Conservation (phyloP, 2,329 filamentous ascomycete species). For the Grosmannia clavigera region DNA sequence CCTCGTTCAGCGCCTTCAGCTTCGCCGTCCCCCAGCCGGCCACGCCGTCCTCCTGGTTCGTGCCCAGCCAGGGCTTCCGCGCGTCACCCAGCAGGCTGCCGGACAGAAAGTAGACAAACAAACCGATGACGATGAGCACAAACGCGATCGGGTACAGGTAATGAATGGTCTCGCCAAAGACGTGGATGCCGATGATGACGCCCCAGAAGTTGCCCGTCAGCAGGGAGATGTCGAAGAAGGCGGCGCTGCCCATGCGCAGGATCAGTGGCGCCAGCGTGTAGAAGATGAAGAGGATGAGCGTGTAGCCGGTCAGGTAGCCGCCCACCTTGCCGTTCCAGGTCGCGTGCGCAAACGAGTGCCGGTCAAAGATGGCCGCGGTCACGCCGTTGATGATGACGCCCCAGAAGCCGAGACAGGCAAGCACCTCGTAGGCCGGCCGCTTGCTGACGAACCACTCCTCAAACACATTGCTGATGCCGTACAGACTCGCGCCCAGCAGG, state of each 20-base stretch:
- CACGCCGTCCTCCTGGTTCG: conserved; percentile 70
- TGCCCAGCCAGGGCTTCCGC: conserved; percentile 89
- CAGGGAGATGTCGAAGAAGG: conserved; percentile 93
- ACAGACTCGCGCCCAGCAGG: conserved; percentile 76
- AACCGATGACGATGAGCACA: conserved; percentile 75
- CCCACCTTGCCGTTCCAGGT: conserved; percentile 56
- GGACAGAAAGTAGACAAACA: conserved; percentile 77
- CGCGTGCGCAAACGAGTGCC: conserved; percentile 51
- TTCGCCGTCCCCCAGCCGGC: conserved; percentile 77
- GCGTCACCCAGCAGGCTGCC: conserved; percentile 75
- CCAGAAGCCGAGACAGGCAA: conserved; percentile 82
- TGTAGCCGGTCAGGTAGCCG: conserved; percentile 85
- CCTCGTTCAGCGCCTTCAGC: conserved; percentile 53
- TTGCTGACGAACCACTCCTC: conserved; percentile 91
- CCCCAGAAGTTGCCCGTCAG: conserved; percentile 97
- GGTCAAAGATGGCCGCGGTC: conserved; percentile 87
- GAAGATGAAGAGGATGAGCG: conserved; percentile 69
- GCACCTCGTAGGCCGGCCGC: conserved; percentile 80
- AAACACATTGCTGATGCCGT: conserved; percentile 80
- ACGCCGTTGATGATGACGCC: conserved; percentile 84
- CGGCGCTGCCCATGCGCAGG: conserved; percentile 78
- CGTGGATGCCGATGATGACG: conserved; percentile 77
- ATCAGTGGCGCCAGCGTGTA: conserved; percentile 80
- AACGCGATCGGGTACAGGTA: conserved; percentile 95
- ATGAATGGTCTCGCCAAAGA: conserved; percentile 71